Base-by-base conservation (phyloP, 495 filamentous ascomycete species). In the Extremus antarcticus region DNA sequence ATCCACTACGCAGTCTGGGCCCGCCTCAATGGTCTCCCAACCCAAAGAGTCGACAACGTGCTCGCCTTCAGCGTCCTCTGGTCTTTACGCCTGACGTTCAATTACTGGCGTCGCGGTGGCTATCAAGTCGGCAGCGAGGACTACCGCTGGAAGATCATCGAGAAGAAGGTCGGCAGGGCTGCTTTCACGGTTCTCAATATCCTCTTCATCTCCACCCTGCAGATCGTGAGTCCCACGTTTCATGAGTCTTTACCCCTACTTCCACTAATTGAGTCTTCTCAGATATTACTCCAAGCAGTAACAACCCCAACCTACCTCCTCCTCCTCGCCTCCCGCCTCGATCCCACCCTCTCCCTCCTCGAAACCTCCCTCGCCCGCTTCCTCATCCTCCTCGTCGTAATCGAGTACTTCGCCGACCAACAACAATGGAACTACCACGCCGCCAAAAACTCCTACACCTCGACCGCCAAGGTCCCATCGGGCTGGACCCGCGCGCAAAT, bases 91-190 rank as follows among this genome's bases (percentile, higher is more conserved):
- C 73, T 99, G 65, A 94, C 92, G 1, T 96, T 77, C 78, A 99
- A 99, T 71, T 99, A 95, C 69, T 95, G 86, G 86, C 85, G 94
- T 49, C 94, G 87, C 69, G 94, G 94, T 19, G 94, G 94, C 17
- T 99, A 97, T 67, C 70, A 73, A 22, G 75, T 88, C 55, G 91
- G 92, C 25, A 83, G 80, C 11, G 90, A 99, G 69, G 94, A 99
- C 70, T 99, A 99, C 68, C 80, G 94, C 66, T 96, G 91, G 91
- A 57, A 71, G 41, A 72, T 82, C 17, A 58, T 84, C 35, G 74
- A 72, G 51, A 63, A 74, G 19, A 68, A 75, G 41, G 70, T 79
- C 35, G 76, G 72, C 57, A 69, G 70, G 2, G 70, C 73, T 23
- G 62, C 83, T 15, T 94, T 94, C 70, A 86, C 87, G 69, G 54